Percentiles rank a stretch among this genome's conserved stretches.
Conservation (phyloP, 2,329 filamentous ascomycete genomes). For the Bipolaris gigantea region DNA sequence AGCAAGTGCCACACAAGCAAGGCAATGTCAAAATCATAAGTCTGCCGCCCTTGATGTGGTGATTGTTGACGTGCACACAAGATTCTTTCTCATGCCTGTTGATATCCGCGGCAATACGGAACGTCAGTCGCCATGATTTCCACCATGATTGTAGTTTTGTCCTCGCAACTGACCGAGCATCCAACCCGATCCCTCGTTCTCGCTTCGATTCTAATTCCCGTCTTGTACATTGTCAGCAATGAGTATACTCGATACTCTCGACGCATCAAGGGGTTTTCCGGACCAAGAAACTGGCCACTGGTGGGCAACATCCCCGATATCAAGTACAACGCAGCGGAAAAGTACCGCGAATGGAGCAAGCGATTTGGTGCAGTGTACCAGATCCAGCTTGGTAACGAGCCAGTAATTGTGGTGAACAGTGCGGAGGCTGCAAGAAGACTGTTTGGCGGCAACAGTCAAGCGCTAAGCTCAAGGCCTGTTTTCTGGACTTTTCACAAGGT, state of each 20-base stretch:
- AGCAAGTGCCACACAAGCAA: neutral
- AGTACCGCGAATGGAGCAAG: conserved; percentile 49
- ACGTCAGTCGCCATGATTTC: conserved; percentile 31
- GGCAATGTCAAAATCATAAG: neutral
- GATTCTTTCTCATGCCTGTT: neutral
- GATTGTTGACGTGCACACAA: neutral
- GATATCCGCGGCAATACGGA: neutral
- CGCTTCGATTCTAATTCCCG: conserved; percentile 31
- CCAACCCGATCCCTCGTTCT: conserved; percentile 29
- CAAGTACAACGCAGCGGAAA: conserved; percentile 48
- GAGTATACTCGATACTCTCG: conserved; percentile 42
- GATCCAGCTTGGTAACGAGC: conserved; percentile 51
- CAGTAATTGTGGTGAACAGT: conserved; percentile 50
- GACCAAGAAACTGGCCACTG: conserved; percentile 45
- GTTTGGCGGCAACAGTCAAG: conserved; percentile 48
- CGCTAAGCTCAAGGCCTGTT: conserved; percentile 47
- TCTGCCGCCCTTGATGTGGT: too few relatives aligned
- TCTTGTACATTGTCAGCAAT: conserved; percentile 43
- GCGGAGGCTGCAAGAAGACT: conserved; percentile 47
- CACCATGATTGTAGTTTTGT: conserved; percentile 28
- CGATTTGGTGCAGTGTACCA: conserved; percentile 50
- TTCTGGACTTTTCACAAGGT: conserved; percentile 53
- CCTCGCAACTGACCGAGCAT: conserved; percentile 26
- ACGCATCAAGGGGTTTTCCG: conserved; percentile 44
- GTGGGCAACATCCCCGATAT: conserved; percentile 50